Evolutionary conservation across 345 rosid species (phyloP), one percentile per base, ranked within the genome.

Genomic region (Boechera divaricarpa): DNA sequence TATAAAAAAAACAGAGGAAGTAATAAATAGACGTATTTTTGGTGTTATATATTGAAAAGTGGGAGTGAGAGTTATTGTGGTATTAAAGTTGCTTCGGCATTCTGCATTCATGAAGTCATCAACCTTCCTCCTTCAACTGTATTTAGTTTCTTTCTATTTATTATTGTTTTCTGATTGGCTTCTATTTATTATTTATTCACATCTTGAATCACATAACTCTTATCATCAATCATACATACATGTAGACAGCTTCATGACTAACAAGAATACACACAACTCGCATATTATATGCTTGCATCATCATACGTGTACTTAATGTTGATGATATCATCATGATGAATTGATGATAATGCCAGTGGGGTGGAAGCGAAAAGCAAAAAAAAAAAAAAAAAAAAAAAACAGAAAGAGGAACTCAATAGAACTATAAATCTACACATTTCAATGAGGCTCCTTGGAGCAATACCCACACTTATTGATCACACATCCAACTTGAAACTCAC

Each of bases 41-140:
- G 66, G 39, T 45, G 65, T 56, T 10, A 15, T 58, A 48, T 39
- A 76, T 44, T 56, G 71, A 70, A 68, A 73, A 78, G 52, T 73
- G 65, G 74, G 70, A 79, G 59, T 63, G 69, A 60, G 57, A 78
- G 81, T 79, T 73, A 79, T 73, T 73, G 70, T 42, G 52, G 70
- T 73, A 73, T 73, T 79, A 21, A 73, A 67, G 78, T 67, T 73
- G 82, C 78, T 67, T 79, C 70, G 82, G 74, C 82, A 61, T 67
- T 79, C 70, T 77, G 78, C 82, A 73, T 73, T 79, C 78, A 67
- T 73, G 74, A 73, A 79, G 82, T 73, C 78, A 67, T 73, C 66
- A 72, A 67, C 77, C 82, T 51, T 78, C 74, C 77, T 61, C 78
- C 82, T 78, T 73, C 82, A 79, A 79, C 82, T 67, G 82, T 79